Base-by-base conservation (phyloP, 2,329 filamentous ascomycete genomes). In the Cladosporium sp. region DNA sequence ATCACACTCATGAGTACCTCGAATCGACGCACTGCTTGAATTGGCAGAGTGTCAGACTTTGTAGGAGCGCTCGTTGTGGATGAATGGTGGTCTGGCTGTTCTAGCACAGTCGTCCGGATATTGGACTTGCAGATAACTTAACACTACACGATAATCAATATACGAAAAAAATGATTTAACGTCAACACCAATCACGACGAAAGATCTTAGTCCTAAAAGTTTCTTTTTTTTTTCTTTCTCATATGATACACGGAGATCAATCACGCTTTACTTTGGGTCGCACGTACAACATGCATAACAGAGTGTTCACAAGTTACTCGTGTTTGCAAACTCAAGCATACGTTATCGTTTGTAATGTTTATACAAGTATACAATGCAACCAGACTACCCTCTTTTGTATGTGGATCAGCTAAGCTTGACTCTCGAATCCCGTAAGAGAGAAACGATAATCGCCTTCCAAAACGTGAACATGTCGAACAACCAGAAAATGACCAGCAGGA, bases 1-100 rank as follows among this genome's bases (percentile, higher is more conserved):
- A 88, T 88, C 58, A 88, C 84, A 9, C 69, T 88, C 60, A 87
- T 88, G 85, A 86, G 84, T 60, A 88, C 85, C 28, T 85, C 83
- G 14, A 64, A 64, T 42, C 37, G 56, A 52, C 56, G 56, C 25
- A 52, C 47, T 14, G 58, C 58, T 5, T 59, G 51, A 59, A 19
- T 3, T 25, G 5, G 45, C 12, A 17, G 7, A 20, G 12, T 14
- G 1, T 11, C 7, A 17, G 17, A 22, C 39, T 28, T 11, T 34
- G 14, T 3, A 28, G 6, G 5, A 14, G 14, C 28, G 43, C 30
- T 47, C 4, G 20, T 17, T 8, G 9, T 30, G 20, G 12, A n/a
- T 25, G 42, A 11, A 25, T 3, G 7, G 28, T 6, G 25, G 22
- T 1, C 7, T 22, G 43, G 19, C 25, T 47, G 25, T 47, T 30